Percentiles rank a stretch among this genome's conserved stretches.
Conservation (phyloP, 257 asterid species). For the Solanum pimpinellifolium region DNA sequence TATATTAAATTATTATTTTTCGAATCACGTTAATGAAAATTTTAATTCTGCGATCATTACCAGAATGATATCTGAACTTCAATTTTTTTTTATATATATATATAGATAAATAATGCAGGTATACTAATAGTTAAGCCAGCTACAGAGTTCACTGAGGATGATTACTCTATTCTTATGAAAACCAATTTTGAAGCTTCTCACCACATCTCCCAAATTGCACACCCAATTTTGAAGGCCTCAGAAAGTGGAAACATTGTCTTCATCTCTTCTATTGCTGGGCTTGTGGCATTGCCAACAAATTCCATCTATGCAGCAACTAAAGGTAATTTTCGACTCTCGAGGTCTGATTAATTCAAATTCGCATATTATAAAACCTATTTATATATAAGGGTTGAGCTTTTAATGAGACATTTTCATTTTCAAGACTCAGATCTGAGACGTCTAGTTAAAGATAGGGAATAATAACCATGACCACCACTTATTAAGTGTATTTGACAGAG, state of each 20-base stretch:
- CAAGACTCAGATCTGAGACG: not conserved
- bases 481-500: too few relatives aligned
- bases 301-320: not conserved
- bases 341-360: not conserved
- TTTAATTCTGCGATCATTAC: not conserved
- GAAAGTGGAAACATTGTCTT: not conserved
- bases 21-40: accelerated
- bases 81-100: not conserved
- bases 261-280: not conserved
- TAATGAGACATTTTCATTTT: too few relatives aligned
- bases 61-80: not conserved
- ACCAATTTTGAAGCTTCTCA: not conserved
- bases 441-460: too few relatives aligned
- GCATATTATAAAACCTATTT: too few relatives aligned
- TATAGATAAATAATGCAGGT: not conserved
- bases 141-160: not conserved
- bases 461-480: too few relatives aligned
- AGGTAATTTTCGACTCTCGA: not conserved
- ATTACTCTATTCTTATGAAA: not conserved
- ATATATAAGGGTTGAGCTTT: too few relatives aligned
- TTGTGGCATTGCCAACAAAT: not conserved
- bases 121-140: not conserved
- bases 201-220: not conserved
- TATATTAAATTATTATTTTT: too few relatives aligned
- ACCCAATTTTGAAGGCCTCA: not conserved